phyloP scores from a whole-genome alignment of 2,329 filamentous ascomycete genomes.

The Penicillium sp. region DNA sequence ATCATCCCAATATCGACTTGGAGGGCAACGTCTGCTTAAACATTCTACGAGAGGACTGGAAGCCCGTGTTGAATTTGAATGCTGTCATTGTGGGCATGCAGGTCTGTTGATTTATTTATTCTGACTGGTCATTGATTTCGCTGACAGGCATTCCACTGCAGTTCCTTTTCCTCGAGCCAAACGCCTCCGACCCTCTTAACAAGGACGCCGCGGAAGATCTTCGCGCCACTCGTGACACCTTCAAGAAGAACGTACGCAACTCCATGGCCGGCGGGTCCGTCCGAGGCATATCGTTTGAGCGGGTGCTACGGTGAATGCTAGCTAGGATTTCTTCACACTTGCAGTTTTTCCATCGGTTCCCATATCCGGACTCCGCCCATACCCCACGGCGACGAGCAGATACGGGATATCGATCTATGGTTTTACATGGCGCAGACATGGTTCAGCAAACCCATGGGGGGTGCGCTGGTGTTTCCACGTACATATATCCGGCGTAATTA shows the following conservation, averaged over 20 bases:
- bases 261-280: conserved; percentile 75
- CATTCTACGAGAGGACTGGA: conserved; percentile 96
- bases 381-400: neutral
- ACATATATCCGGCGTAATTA: conserved; percentile 28
- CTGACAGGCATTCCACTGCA: conserved; percentile 31
- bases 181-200: conserved; percentile 93
- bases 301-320: conserved; percentile 57
- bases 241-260: conserved; percentile 79
- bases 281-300: conserved; percentile 64
- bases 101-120: conserved; percentile 41
- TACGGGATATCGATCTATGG: conserved; percentile 13
- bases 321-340: neutral
- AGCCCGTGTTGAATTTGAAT: conserved; percentile 92
- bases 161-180: conserved; percentile 96
- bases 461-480: conserved; percentile 16
- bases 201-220: conserved; percentile 95
- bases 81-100: conserved; percentile 90
- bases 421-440: conserved; percentile 6
- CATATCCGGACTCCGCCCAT: neutral
- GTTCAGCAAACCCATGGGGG: neutral
- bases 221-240: conserved; percentile 71
- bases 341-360: neutral
- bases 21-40: conserved; percentile 98
- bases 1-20: conserved; percentile 96
- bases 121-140: neutral